Percentiles rank a stretch among this genome's conserved stretches.
Conservation (phyloP, 2,329 filamentous ascomycete genomes). For the Pseudogymnoascus sp. region DNA sequence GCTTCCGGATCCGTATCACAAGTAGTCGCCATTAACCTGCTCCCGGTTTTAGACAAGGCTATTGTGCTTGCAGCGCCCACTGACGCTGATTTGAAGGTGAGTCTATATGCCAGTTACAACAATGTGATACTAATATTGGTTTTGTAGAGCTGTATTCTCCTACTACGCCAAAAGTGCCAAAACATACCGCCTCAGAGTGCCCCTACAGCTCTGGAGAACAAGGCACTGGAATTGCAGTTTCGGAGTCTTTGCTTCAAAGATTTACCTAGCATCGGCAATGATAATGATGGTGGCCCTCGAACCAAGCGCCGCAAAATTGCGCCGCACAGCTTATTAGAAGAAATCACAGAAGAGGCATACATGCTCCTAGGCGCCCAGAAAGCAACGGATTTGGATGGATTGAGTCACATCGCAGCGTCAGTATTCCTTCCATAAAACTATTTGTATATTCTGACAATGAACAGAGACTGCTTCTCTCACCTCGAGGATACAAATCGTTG, state of each 20-base stretch:
- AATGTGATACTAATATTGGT: neutral
- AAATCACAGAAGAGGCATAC: slow-evolving; percentile 32
- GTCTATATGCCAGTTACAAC: neutral
- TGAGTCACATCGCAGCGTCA: slow-evolving; percentile 44
- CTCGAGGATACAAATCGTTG: slow-evolving; percentile 47
- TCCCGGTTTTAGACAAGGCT: slow-evolving; percentile 18
- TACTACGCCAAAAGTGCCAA: slow-evolving; percentile 22
- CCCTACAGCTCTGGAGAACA: slow-evolving; percentile 20
- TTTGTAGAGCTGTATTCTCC: slow-evolving; percentile 18
- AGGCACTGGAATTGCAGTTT: slow-evolving; percentile 24
- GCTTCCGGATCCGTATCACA: slow-evolving; percentile 23
- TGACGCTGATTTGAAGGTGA: slow-evolving; percentile 9
- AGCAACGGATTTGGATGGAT: slow-evolving; percentile 32
- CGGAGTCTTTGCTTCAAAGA: slow-evolving; percentile 18
- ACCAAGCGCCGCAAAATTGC: slow-evolving; percentile 30
- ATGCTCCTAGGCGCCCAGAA: slow-evolving; percentile 32
- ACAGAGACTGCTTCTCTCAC: slow-evolving; percentile 39
- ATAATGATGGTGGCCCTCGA: slow-evolving; percentile 17
- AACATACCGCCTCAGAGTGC: neutral
- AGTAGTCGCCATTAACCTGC: slow-evolving; percentile 20
- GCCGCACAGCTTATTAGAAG: slow-evolving; percentile 31
- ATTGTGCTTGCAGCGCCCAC: neutral
- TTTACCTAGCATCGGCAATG: neutral
- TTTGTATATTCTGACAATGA: slow-evolving; percentile 15
- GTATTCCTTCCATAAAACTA: slow-evolving; percentile 25